Conservation (phyloP, 805 yeast genomes). For the Myxozyma melibiosi region DNA sequence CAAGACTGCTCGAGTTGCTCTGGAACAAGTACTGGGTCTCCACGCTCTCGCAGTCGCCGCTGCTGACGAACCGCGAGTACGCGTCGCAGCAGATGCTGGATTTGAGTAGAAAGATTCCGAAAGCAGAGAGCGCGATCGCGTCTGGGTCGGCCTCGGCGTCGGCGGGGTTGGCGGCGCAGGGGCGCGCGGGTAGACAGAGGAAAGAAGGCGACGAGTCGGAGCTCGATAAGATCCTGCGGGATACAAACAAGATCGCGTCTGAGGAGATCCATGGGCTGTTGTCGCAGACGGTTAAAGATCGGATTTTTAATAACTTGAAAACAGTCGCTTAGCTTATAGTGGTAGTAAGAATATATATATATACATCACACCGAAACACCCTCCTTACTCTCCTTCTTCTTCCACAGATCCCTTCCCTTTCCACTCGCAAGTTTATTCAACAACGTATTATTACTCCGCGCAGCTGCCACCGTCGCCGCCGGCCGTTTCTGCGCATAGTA, state of each 20-base stretch:
- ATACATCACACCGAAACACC: not conserved
- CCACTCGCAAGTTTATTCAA: constrained; percentile 15
- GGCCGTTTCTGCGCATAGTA: constrained; percentile 15
- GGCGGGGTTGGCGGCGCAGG: not conserved
- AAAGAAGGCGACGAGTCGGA: constrained; percentile 22
- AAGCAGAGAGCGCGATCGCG: constrained; percentile 19
- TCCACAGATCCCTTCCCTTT: constrained; percentile 23
- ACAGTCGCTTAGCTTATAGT: not conserved
- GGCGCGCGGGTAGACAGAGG: not conserved
- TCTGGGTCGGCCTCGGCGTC: not conserved
- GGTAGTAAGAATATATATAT: not conserved
- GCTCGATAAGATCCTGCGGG: constrained; percentile 26
- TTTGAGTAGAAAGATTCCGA: constrained; percentile 35
- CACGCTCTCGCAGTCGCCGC: constrained; percentile 43
- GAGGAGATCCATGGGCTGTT: constrained; percentile 39
- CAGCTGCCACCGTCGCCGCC: not conserved
- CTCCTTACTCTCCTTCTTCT: constrained; percentile 4
- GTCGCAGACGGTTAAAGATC: constrained; percentile 34
- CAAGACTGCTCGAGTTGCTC: constrained; percentile 48
- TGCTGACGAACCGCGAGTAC: constrained; percentile 37
- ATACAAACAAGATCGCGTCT: constrained; percentile 31
- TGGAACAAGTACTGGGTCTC: constrained; percentile 54
- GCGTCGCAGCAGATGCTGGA: constrained; percentile 39
- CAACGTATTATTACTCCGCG: constrained; percentile 11
- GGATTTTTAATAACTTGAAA: constrained; percentile 30